phyloP scores from a whole-genome alignment of 2,329 filamentous ascomycete genomes.

The Verticillium nonalfalfae region DNA sequence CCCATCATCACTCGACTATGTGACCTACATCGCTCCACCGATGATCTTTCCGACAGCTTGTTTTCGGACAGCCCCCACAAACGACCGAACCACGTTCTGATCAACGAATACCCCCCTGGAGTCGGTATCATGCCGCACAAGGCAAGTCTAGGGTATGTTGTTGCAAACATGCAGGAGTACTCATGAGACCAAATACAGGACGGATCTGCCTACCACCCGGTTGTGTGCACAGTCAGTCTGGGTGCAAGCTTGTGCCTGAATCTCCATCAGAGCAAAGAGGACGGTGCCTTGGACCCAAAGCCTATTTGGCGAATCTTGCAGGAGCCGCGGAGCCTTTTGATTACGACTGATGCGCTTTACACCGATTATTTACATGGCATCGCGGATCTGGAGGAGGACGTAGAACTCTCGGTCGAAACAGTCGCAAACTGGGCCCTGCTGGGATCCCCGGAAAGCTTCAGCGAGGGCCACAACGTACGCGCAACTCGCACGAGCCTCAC shows the following conservation, averaged over 20 bases:
- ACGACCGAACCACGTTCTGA: constrained; percentile 80
- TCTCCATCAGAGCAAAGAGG: constrained; percentile 58
- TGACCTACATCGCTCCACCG: constrained; percentile 35
- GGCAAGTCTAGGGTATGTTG: constrained; percentile 25
- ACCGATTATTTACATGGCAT: constrained; percentile 71
- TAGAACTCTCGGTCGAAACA: constrained; percentile 51
- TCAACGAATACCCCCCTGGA: constrained; percentile 85
- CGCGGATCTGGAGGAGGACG: constrained; percentile 58
- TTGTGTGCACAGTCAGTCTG: constrained; percentile 87
- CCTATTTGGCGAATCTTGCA: constrained; percentile 62
- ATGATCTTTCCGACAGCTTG: constrained; percentile 29
- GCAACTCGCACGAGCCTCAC: constrained; percentile 66
- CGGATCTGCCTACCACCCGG: constrained; percentile 76
- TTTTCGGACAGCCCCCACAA: constrained; percentile 64
- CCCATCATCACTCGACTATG: constrained; percentile 60
- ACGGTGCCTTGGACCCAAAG: constrained; percentile 47
- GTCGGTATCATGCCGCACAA: constrained; percentile 98
- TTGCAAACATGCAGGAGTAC: constrained; percentile 9
- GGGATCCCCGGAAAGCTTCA: constrained; percentile 37
- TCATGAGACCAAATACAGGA: constrained; percentile 42
- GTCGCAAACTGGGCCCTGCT: constrained; percentile 70
- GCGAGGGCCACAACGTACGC: constrained; percentile 49
- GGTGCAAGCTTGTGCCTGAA: constrained; percentile 73
- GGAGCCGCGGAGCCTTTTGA: constrained; percentile 73
- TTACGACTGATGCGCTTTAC: constrained; percentile 65